Evolutionary conservation across 331 rosid species (phyloP).

Genomic region (Dryas integrifolia): DNA sequence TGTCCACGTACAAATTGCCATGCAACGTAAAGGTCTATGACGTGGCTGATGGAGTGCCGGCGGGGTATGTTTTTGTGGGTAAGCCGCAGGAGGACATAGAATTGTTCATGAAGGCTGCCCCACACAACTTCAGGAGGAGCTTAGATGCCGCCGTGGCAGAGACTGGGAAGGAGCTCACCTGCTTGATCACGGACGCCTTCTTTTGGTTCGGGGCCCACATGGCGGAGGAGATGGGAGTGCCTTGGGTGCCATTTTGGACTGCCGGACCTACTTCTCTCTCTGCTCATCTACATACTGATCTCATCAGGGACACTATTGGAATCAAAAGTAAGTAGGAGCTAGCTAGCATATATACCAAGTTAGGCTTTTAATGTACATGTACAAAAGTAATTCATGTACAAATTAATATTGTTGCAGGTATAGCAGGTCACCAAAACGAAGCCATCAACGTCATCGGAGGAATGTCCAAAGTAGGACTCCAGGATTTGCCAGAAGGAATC

Average conservation of each 20-base stretch:
- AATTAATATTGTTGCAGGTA: neutral
- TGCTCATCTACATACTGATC: slow-evolving; percentile 29
- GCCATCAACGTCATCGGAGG: slow-evolving; percentile 20
- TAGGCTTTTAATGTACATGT: no score
- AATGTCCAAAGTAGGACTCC: slow-evolving; percentile 20
- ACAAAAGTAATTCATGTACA: neutral
- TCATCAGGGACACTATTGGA: slow-evolving; percentile 19
- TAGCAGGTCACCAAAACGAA: slow-evolving; percentile 9
- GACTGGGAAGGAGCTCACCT: slow-evolving; percentile 21
- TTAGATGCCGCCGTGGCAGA: slow-evolving; percentile 20
- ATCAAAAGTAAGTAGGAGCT: neutral
- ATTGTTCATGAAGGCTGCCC: slow-evolving; percentile 29
- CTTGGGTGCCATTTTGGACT: slow-evolving; percentile 33
- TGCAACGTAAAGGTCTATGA: slow-evolving; percentile 6
- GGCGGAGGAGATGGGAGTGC: slow-evolving; percentile 26
- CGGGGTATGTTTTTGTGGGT: slow-evolving; percentile 19
- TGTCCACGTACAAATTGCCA: neutral
- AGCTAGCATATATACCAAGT: no score
- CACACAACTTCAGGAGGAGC: slow-evolving; percentile 15
- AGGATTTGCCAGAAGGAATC: slow-evolving; percentile 30
- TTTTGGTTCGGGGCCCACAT: slow-evolving; percentile 30
- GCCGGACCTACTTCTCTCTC: slow-evolving; percentile 29
- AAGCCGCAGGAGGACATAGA: slow-evolving; percentile 33
- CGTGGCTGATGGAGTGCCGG: slow-evolving; percentile 32
- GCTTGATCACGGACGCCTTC: slow-evolving; percentile 36